Percentiles rank a stretch among this genome's conserved stretches.
phyloP scores from a whole-genome alignment of 495 filamentous ascomycete genomes.

The Podospora pseudopauciseta region DNA sequence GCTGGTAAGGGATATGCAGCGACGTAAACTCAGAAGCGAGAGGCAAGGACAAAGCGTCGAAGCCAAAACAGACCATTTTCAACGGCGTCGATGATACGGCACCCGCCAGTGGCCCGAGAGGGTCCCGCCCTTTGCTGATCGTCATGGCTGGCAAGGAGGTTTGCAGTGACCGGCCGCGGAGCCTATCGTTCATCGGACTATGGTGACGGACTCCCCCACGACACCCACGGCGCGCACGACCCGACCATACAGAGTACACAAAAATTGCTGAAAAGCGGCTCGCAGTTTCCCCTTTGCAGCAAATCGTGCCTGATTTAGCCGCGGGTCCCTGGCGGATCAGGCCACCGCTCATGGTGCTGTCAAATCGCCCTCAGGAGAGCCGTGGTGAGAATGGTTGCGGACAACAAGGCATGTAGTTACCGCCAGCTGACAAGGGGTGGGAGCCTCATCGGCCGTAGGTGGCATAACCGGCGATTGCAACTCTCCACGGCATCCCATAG shows the following conservation, averaged over 20 bases:
- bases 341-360: slow-evolving; percentile 11
- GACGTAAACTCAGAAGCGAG: slow-evolving; percentile 18
- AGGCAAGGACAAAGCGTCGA: slow-evolving; percentile 22
- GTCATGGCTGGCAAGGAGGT: slow-evolving; percentile 4
- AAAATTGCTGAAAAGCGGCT: slow-evolving; percentile 25
- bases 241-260: slow-evolving; percentile 25
- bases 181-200: slow-evolving; percentile 24
- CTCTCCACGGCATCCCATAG: slow-evolving; percentile 6
- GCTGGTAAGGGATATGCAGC: slow-evolving; percentile 21
- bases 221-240: slow-evolving; percentile 26
- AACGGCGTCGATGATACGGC: slow-evolving; percentile 3
- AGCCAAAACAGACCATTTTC: neutral
- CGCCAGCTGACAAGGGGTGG: slow-evolving; percentile 24
- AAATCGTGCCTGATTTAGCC: slow-evolving; percentile 32
- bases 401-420: slow-evolving; percentile 23
- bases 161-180: slow-evolving; percentile 20
- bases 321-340: slow-evolving; percentile 19
- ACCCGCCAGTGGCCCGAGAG: slow-evolving; percentile 10
- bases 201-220: slow-evolving; percentile 30
- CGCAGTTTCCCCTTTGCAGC: slow-evolving; percentile 21
- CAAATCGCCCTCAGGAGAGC: neutral
- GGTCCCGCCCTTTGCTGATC: slow-evolving; percentile 23
- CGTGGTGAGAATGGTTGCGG: neutral
- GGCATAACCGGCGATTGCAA: neutral
- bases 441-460: slow-evolving; percentile 26